Percentiles rank a stretch among this genome's conserved stretches.
These are phyloP conservation scores for Saccharomyces uvarum DNA, from an alignment of 1,139 yeast species.

Conservation along the genomic window DNA sequence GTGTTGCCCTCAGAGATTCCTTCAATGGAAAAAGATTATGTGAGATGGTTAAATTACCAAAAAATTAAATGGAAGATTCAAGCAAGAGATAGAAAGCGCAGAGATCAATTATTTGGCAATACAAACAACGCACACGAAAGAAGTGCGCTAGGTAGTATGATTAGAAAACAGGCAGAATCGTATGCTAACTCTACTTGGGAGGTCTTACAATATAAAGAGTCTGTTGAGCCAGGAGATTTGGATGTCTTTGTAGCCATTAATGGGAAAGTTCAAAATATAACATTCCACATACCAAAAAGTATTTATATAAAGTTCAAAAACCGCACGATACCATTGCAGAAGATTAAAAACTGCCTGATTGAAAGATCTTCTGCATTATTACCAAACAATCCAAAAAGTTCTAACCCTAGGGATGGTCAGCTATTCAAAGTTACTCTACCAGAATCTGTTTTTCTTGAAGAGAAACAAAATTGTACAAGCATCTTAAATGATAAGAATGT, in stretches of 20 bases:
- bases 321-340: slow-evolving; percentile 38
- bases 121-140: slow-evolving; percentile 41
- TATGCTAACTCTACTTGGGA: slow-evolving; percentile 81
- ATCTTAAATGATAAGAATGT: slow-evolving; percentile 57
- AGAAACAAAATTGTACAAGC: slow-evolving; percentile 51
- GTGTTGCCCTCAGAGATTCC: slow-evolving; percentile 58
- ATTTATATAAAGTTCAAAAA: slow-evolving; percentile 62
- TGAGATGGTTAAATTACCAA: slow-evolving; percentile 67
- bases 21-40: slow-evolving; percentile 65
- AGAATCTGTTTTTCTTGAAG: slow-evolving; percentile 52
- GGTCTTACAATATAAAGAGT: slow-evolving; percentile 59
- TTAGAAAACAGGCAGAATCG: slow-evolving; percentile 70
- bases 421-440: slow-evolving; percentile 62
- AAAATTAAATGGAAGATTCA: slow-evolving; percentile 82
- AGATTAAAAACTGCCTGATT: slow-evolving; percentile 48
- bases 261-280: slow-evolving; percentile 65
- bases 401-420: slow-evolving; percentile 37
- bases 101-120: slow-evolving; percentile 73
- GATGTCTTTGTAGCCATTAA: slow-evolving; percentile 65
- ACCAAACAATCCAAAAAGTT: slow-evolving; percentile 54
- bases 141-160: slow-evolving; percentile 55
- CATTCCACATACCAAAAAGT: slow-evolving; percentile 66
- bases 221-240: slow-evolving; percentile 62
- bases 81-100: slow-evolving; percentile 58
- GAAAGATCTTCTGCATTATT: slow-evolving; percentile 53